Conservation (phyloP, 352 stramenopile genomes). For the Globisporangium splendens region DNA sequence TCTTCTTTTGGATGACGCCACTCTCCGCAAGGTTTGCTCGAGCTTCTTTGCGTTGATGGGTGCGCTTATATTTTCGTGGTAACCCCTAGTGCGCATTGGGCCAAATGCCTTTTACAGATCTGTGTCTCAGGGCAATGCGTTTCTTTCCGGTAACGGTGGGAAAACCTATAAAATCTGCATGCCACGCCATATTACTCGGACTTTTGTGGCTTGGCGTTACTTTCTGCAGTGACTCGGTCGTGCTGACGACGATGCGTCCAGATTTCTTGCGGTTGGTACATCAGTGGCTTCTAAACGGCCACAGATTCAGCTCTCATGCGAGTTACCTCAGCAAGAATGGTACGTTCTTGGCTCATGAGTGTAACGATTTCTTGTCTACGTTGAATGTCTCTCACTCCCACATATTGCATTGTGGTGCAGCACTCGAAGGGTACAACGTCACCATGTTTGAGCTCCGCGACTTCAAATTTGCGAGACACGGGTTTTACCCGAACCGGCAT, state of each 20-base stretch:
- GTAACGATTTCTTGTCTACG: not conserved
- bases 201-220: too few species aligned
- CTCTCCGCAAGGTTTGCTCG: not conserved
- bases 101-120: not conserved
- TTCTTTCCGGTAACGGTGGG: constrained; percentile 6
- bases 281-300: constrained; percentile 28
- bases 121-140: constrained; percentile 12
- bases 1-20: not conserved
- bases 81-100: too few species aligned
- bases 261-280: constrained; percentile 27
- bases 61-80: too few species aligned
- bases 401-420: not conserved
- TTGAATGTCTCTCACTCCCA: not conserved
- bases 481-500: constrained; percentile 33
- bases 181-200: too few species aligned
- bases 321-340: constrained; percentile 8
- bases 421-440: constrained; percentile 3
- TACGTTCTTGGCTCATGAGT: not conserved
- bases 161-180: not conserved
- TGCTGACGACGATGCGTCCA: constrained; percentile 27
- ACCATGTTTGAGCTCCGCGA: constrained; percentile 28
- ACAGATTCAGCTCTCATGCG: not conserved
- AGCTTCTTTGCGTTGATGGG: too few species aligned
- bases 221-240: constrained; percentile 23
- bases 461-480: constrained; percentile 29